Percentiles rank a stretch among this genome's conserved stretches.
These are phyloP conservation scores for Cladophialophora carrionii DNA, from an alignment of 2,329 filamentous ascomycete species.

Conservation along the genomic window DNA sequence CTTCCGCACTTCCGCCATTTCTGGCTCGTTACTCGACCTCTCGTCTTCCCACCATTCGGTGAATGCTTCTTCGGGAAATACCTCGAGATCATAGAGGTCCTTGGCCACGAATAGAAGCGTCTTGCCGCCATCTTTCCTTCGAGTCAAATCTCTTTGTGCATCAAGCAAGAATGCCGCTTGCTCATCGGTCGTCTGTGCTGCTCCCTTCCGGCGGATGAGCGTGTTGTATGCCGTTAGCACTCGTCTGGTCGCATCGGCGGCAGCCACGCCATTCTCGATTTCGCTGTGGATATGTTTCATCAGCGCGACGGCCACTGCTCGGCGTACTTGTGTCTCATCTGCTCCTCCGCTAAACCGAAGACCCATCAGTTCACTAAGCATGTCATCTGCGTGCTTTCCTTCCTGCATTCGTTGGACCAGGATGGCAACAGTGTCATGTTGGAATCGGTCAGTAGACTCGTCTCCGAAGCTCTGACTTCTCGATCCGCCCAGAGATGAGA, in stretches of 20 bases:
- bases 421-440: conserved; percentile 81
- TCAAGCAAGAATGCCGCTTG: conserved; percentile 84
- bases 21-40: conserved; percentile 67
- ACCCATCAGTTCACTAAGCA: conserved; percentile 90
- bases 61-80: conserved; percentile 87
- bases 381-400: conserved; percentile 74
- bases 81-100: conserved; percentile 80
- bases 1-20: conserved; percentile 70
- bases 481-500: conserved; percentile 52
- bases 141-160: conserved; percentile 76
- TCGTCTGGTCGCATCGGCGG: conserved; percentile 65
- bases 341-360: conserved; percentile 90
- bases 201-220: conserved; percentile 62
- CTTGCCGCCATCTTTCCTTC: conserved; percentile 64
- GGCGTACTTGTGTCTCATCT: conserved; percentile 83
- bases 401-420: conserved; percentile 82
- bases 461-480: conserved; percentile 71
- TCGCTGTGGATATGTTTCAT: conserved; percentile 79
- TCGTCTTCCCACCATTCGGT: conserved; percentile 84
- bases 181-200: conserved; percentile 63
- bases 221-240: conserved; percentile 67
- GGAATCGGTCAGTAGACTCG: conserved; percentile 66
- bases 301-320: conserved; percentile 82
- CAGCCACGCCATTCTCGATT: conserved; percentile 59
- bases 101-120: conserved; percentile 79